Evolutionary conservation across 2,329 filamentous ascomycete genomes (phyloP), one percentile per base, ranked within the genome.

Genomic region (Mollisia scopiformis): DNA sequence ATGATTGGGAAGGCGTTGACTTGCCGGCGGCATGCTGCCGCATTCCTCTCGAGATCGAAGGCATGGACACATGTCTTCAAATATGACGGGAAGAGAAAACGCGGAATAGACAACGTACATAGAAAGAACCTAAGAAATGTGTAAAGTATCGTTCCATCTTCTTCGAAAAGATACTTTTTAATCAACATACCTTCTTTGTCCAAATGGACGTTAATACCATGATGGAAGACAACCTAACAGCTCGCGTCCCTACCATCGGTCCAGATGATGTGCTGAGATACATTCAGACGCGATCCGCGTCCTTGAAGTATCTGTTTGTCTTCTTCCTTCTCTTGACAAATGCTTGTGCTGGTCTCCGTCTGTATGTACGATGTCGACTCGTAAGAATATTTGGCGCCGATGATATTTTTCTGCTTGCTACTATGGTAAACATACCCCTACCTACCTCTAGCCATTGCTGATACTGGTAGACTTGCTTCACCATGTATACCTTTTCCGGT

Each of bases 401-500:
- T 51, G 61, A 62, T 37, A 28, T 55, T 8, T 62, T 62, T 25
- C 57, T 62, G 3, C 14, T 57, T 10, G 57, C 61, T 14, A 53
- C 61, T 30, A 41, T 59, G 46, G 56, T 51, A 6, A 1, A 28
- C 25, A 11, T 16, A 23, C 8, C 19, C 10, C 16, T 2, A 16
- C 25, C 27, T 25, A 31, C 2, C 47, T 31, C 11, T 30, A 10
- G 10, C 31, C 14, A 50, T 11, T 31, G 5, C 6, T 50, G n/a
- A 30, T 19, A n/a, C 11, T 27, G 7, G 6, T 27, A 50, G 47
- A 33, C 35, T 10, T 57, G 58, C 46, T 62, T 58, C 43, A 21
- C 39, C 2, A 28, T 47, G 25, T 62, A 55, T 25, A 55, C 43
- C 23, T 4, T 41, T 19, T 19, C 37, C 2, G 59, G 49, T 16